Conservation (phyloP, 2,329 filamentous ascomycete genomes). For the Arthroderma sp. region DNA sequence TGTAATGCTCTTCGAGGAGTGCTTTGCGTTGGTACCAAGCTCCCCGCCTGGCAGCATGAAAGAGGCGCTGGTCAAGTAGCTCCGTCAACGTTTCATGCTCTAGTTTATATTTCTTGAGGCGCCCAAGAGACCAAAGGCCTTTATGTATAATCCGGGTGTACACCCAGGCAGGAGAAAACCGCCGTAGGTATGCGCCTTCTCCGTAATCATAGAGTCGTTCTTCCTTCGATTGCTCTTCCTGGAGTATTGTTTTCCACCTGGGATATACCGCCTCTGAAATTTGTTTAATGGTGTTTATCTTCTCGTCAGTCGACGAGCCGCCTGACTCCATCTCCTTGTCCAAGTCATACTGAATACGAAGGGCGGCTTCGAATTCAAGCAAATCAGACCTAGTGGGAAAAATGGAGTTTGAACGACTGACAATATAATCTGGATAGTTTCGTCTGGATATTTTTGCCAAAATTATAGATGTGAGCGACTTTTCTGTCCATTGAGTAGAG, state of each 20-base stretch:
- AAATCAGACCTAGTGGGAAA: constrained; percentile 65
- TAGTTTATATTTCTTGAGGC: constrained; percentile 64
- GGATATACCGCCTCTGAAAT: constrained; percentile 64
- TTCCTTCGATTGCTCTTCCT: constrained; percentile 68
- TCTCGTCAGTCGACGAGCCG: constrained; percentile 54
- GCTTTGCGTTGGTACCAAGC: constrained; percentile 95
- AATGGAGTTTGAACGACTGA: constrained; percentile 79
- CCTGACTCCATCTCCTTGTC: constrained; percentile 73
- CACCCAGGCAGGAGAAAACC: constrained; percentile 83
- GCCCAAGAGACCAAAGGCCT: constrained; percentile 62
- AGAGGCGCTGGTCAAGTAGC: constrained; percentile 67
- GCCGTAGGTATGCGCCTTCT: constrained; percentile 77
- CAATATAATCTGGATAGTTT: constrained; percentile 82
- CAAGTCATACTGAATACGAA: constrained; percentile 68
- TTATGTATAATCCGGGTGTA: constrained; percentile 93
- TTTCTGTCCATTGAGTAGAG: constrained; percentile 94
- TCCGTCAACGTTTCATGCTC: constrained; percentile 66
- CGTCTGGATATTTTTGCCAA: constrained; percentile 76
- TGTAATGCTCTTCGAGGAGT: constrained; percentile 88
- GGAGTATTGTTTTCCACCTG: constrained; percentile 63
- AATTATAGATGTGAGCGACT: constrained; percentile 88
- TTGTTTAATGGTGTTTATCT: constrained; percentile 55
- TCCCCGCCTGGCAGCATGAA: constrained; percentile 73
- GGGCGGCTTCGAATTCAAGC: constrained; percentile 77
- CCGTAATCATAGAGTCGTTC: constrained; percentile 63